Evolutionary conservation across 352 stramenopile species (phyloP).

Genomic region (Phytophthora quininea): DNA sequence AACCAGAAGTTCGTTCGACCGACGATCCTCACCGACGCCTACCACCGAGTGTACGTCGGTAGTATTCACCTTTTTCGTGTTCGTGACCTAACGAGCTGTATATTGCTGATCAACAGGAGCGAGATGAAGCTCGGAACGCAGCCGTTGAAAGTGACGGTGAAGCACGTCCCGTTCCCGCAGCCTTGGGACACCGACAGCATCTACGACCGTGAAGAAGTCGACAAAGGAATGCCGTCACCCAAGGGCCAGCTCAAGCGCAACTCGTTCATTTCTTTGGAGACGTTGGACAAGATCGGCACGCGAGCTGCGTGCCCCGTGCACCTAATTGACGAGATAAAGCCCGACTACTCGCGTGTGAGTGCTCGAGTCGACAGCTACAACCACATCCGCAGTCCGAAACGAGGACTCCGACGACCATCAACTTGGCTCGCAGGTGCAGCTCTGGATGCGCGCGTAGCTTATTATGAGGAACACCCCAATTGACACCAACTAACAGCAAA

Average conservation of each 20-base stretch:
- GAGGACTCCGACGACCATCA: conserved; percentile 54
- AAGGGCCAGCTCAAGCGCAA: conserved; percentile 54
- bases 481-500: too few relatives aligned
- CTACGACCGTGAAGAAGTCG: conserved; percentile 38
- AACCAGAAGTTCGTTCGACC: conserved; percentile 68
- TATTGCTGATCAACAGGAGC: too few relatives aligned
- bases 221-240: conserved; percentile 59
- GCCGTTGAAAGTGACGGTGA: conserved; percentile 46
- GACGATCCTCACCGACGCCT: conserved; percentile 72
- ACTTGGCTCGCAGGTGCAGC: conserved; percentile 51
- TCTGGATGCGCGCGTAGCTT: conserved; percentile 32
- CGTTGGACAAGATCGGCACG: conserved; percentile 78
- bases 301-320: conserved; percentile 73
- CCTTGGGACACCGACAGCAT: conserved; percentile 22
- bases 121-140: conserved; percentile 76
- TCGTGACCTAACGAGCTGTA: too few relatives aligned
- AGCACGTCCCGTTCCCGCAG: conserved; percentile 59
- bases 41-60: conserved; percentile 75
- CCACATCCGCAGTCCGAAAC: conserved; percentile 51
- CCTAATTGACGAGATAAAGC: conserved; percentile 57
- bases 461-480: conserved; percentile 27
- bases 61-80: too few relatives aligned
- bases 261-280: conserved; percentile 70
- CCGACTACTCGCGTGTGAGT: conserved; percentile 60
- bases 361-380: conserved; percentile 71